Conservation (phyloP, 257 asterid genomes). For the Avicennia marina region DNA sequence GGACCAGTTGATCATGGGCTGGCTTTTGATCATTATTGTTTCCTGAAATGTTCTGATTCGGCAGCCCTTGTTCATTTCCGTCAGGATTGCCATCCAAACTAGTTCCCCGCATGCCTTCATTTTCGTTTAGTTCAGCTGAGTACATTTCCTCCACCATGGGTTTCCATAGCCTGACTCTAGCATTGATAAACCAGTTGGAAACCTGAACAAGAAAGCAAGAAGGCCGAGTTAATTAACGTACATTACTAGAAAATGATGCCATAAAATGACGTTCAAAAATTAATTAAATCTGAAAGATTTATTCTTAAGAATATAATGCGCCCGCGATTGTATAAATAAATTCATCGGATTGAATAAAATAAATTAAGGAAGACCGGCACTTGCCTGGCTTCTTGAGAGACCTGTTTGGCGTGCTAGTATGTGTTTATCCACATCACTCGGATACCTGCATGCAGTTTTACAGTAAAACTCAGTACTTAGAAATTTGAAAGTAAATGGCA, state of each 20-base stretch:
- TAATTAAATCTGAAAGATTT: too few species aligned
- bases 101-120: constrained; percentile 24
- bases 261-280: too few species aligned
- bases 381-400: constrained; percentile 95
- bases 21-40: constrained; percentile 60
- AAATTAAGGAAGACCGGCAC: constrained; percentile 30
- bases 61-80: not conserved
- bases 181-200: constrained; percentile 94
- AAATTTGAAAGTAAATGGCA: not conserved
- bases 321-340: too few species aligned
- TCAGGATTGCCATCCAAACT: constrained; percentile 19
- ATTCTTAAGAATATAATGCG: too few species aligned
- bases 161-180: constrained; percentile 93
- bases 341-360: too few species aligned
- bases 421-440: constrained; percentile 95
- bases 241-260: constrained; percentile 16
- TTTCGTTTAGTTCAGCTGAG: constrained; percentile 66
- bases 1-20: constrained; percentile 42
- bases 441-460: constrained; percentile 53
- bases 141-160: constrained; percentile 99
- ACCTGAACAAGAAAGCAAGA: constrained; percentile 40
- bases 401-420: constrained; percentile 96
- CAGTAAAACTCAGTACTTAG: not conserved
- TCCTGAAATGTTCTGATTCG: constrained; percentile 11
- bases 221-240: not conserved